phyloP scores from a whole-genome alignment of 1,284 basidiomycete genomes.

The Austroboletus niveus region DNA sequence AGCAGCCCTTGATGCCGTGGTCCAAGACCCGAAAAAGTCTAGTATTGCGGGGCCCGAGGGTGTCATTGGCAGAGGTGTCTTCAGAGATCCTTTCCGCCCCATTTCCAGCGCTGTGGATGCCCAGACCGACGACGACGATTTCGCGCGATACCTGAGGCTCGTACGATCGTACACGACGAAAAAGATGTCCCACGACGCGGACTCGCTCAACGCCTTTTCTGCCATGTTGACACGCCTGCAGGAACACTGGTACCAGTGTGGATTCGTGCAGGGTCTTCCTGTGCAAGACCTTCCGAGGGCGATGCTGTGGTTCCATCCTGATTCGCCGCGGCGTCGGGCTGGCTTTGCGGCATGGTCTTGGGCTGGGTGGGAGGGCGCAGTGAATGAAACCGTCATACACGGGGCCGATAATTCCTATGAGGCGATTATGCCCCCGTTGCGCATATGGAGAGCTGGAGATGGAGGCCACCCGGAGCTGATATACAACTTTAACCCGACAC shows the following conservation, averaged over 20 bases:
- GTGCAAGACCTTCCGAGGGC: slow-evolving; percentile 8
- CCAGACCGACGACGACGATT: background rate
- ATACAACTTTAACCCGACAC: slow-evolving; percentile 7
- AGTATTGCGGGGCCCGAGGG: background rate
- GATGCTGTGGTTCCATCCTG: slow-evolving; percentile 11
- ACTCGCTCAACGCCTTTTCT: slow-evolving; percentile 15
- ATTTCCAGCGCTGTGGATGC: background rate
- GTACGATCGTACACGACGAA: slow-evolving; percentile 6
- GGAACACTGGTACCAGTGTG: slow-evolving; percentile 1
- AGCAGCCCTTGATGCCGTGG: background rate
- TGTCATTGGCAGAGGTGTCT: slow-evolving; percentile 7
- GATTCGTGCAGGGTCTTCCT: slow-evolving; percentile 17
- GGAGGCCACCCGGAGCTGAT: background rate
- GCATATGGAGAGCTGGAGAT: slow-evolving; percentile 9
- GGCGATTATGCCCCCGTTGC: slow-evolving; percentile 4
- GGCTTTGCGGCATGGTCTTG: slow-evolving; percentile 15
- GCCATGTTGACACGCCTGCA: slow-evolving; percentile 8
- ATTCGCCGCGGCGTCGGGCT: background rate
- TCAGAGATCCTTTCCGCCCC: slow-evolving; percentile 11
- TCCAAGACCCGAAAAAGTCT: background rate
- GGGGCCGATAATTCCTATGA: background rate
- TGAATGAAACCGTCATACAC: background rate
- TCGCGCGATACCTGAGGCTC: slow-evolving; percentile 6
- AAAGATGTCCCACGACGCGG: slow-evolving; percentile 10
- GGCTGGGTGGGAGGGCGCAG: slow-evolving; percentile 10